Conservation (phyloP, 306 rosid genomes). For the Cicer cuneatum region DNA sequence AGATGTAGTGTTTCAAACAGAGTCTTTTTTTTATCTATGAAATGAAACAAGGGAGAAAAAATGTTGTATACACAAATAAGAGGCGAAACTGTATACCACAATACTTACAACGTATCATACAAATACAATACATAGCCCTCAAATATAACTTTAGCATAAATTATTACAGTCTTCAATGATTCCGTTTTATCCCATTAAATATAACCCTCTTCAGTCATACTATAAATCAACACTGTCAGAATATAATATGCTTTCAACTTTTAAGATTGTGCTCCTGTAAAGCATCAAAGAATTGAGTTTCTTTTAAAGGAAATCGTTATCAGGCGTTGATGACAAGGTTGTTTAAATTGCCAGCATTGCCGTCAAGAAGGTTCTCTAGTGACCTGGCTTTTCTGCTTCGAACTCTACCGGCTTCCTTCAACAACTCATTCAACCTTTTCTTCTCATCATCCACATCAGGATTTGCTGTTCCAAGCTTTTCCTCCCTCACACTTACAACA, state of each 20-base stretch:
- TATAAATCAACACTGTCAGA: slow-evolving; percentile 32
- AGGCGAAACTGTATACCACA: slow-evolving; percentile 33
- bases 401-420: slow-evolving; percentile 92
- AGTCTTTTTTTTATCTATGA: neutral
- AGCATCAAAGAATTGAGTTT: slow-evolving; percentile 3
- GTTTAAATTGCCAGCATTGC: slow-evolving; percentile 53
- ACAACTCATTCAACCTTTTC: slow-evolving; percentile 77
- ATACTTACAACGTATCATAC: slow-evolving; percentile 31
- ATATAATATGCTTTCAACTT: slow-evolving; percentile 11
- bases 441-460: slow-evolving; percentile 95
- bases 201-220: slow-evolving; percentile 36
- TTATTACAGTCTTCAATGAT: slow-evolving; percentile 36
- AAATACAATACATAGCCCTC: slow-evolving; percentile 43
- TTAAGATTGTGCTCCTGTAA: slow-evolving; percentile 37
- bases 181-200: slow-evolving; percentile 36
- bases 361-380: slow-evolving; percentile 84
- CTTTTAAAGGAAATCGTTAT: slow-evolving; percentile 36
- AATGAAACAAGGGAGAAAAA: slow-evolving; percentile 2
- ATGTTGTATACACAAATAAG: slow-evolving; percentile 41
- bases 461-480: slow-evolving; percentile 96
- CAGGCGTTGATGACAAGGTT: slow-evolving; percentile 50
- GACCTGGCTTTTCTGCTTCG: slow-evolving; percentile 74
- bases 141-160: slow-evolving; percentile 40
- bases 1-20: neutral
- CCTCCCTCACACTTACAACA: slow-evolving; percentile 85